Percentiles rank a stretch among this genome's conserved stretches.
These are phyloP conservation scores for Monilinia aucupariae DNA, from an alignment of 2,329 filamentous ascomycete species.

Conservation along the genomic window DNA sequence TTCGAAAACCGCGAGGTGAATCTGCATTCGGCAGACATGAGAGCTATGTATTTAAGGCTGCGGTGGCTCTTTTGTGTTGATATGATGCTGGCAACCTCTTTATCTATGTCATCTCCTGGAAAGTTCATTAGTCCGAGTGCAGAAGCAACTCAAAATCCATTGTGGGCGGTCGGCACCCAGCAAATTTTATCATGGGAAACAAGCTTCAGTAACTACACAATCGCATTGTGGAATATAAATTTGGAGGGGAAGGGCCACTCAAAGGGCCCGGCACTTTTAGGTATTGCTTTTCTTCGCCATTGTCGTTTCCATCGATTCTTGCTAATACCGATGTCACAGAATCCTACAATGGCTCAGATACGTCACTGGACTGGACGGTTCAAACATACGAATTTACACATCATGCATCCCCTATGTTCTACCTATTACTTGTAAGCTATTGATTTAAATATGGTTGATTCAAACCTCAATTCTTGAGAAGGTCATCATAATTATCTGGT, in stretches of 20 bases:
- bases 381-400: slow-evolving; percentile 11
- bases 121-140: slow-evolving; percentile 9
- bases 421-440: slow-evolving; percentile 15
- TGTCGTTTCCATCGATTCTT: neutral
- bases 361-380: slow-evolving; percentile 13
- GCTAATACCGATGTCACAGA: slow-evolving; percentile 1
- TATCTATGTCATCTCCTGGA: neutral
- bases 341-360: slow-evolving; percentile 8
- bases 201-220: slow-evolving; percentile 11
- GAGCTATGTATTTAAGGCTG: neutral
- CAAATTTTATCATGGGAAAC: slow-evolving; percentile 16
- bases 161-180: slow-evolving; percentile 6
- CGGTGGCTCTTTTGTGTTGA: neutral
- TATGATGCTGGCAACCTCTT: slow-evolving; percentile 6
- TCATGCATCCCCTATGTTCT: slow-evolving; percentile 7
- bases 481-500: neutral
- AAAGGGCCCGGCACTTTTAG: slow-evolving; percentile 12
- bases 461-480: too few species aligned
- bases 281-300: neutral
- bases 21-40: neutral
- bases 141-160: neutral
- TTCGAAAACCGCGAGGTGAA: neutral
- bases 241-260: neutral
- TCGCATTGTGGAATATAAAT: slow-evolving; percentile 13
- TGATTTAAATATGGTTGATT: neutral